These are phyloP conservation scores for Beauveria scarabaeidicola DNA, from an alignment of 2,329 filamentous ascomycete species.

Conservation along the genomic window DNA sequence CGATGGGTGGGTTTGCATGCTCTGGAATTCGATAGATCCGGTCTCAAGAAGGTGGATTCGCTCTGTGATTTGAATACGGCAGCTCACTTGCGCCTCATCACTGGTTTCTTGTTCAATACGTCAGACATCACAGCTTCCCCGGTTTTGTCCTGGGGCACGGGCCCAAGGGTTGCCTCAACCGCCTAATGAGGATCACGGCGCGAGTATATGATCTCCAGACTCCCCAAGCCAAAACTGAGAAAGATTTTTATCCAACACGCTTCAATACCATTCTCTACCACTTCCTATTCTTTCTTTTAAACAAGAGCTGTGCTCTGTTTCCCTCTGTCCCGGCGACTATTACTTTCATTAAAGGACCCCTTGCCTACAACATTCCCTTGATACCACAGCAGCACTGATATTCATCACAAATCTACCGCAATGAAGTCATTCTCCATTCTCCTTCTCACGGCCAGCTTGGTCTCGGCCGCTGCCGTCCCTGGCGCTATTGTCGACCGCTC, in stretches of 20 bases:
- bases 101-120: not conserved
- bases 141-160: not conserved
- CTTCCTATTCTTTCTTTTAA: conserved; percentile 14
- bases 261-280: conserved; percentile 11
- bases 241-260: not conserved
- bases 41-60: conserved; percentile 15
- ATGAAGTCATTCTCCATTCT: conserved; percentile 23
- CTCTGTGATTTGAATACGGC: conserved; percentile 1
- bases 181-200: not conserved
- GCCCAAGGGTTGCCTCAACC: not conserved
- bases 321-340: conserved; percentile 10
- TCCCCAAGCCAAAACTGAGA: not conserved
- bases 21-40: conserved; percentile 13
- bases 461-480: conserved; percentile 21
- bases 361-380: conserved; percentile 5
- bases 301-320: conserved; percentile 25
- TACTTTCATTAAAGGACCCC: conserved; percentile 8
- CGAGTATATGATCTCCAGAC: conserved; percentile 9
- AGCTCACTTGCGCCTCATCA: not conserved
- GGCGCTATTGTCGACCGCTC: conserved; percentile 11
- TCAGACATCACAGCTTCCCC: not conserved
- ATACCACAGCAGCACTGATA: conserved; percentile 6
- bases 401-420: not conserved
- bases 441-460: conserved; percentile 23
- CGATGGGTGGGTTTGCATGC: not conserved